Conservation (phyloP, 345 rosid genomes). For the Euphorbia pulcherrima region DNA sequence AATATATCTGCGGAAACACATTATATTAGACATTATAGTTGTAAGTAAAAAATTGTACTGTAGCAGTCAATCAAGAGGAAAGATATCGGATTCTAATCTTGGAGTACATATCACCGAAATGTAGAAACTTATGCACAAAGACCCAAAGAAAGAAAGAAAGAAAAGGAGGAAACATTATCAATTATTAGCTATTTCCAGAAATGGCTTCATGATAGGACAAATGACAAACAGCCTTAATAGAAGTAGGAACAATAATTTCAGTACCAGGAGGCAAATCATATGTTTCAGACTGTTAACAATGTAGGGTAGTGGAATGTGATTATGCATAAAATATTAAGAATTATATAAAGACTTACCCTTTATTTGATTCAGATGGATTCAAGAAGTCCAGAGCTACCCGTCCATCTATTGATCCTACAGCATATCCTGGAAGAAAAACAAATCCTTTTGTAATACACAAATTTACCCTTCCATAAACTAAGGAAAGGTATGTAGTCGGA, state of each 20-base stretch:
- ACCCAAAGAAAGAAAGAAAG: neutral
- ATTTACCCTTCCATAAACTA: neutral
- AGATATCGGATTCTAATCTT: neutral
- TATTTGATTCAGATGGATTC: slow-evolving; percentile 35
- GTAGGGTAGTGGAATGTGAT: neutral
- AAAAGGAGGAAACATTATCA: neutral
- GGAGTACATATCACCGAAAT: neutral
- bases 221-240: neutral
- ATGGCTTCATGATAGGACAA: neutral
- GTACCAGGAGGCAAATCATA: neutral
- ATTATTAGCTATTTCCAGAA: neutral
- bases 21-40: neutral
- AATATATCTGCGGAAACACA: slow-evolving; percentile 46
- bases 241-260: neutral
- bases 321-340: neutral
- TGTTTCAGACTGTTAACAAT: neutral
- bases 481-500: neutral
- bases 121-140: neutral
- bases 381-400: slow-evolving; percentile 62
- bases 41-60: neutral
- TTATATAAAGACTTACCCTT: slow-evolving; percentile 43
- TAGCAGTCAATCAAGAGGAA: neutral
- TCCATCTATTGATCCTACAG: slow-evolving; percentile 85
- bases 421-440: slow-evolving; percentile 55
- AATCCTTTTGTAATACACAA: neutral